Percentiles rank a stretch among this genome's conserved stretches.
These are phyloP conservation scores for Corylus americana DNA, from an alignment of 306 rosid genomes.

Conservation along the genomic window DNA sequence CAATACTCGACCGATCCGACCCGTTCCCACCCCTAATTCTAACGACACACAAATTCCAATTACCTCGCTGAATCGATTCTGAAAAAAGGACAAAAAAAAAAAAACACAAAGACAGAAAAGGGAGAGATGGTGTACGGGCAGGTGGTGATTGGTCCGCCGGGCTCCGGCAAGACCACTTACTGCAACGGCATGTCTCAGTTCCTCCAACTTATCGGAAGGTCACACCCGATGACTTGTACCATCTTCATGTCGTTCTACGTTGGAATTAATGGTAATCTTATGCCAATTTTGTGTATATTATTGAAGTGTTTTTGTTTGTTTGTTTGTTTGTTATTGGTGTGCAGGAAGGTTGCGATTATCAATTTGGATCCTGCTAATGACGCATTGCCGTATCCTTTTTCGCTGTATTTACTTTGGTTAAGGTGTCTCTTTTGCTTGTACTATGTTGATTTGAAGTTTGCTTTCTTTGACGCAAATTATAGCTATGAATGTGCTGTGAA, in stretches of 20 bases:
- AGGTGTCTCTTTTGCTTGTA: slow-evolving; percentile 12
- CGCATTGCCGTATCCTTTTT: slow-evolving; percentile 79
- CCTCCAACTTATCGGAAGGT: slow-evolving; percentile 90
- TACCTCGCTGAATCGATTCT: background rate
- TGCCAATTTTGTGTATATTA: background rate
- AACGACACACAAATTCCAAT: no score
- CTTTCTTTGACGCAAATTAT: slow-evolving; percentile 28
- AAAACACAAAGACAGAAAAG: slow-evolving; percentile 37
- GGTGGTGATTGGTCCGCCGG: slow-evolving; percentile 94
- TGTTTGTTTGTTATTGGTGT: slow-evolving; percentile 16
- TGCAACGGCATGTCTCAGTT: slow-evolving; percentile 99
- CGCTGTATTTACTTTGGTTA: background rate
- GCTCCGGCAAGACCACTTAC: slow-evolving; percentile 99
- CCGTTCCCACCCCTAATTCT: no score
- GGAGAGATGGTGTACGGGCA: slow-evolving; percentile 64
- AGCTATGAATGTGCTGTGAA: slow-evolving; percentile 87
- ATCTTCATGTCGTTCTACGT: background rate
- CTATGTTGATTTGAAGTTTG: slow-evolving; percentile 30
- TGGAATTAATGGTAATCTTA: background rate
- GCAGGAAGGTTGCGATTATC: slow-evolving; percentile 89
- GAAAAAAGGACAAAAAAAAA: background rate
- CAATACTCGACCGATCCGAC: no score
- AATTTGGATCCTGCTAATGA: slow-evolving; percentile 97
- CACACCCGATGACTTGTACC: background rate
- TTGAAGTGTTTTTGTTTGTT: background rate